Base-by-base conservation (phyloP, 441 rosid genomes). In the Gossypium lobatum region DNA sequence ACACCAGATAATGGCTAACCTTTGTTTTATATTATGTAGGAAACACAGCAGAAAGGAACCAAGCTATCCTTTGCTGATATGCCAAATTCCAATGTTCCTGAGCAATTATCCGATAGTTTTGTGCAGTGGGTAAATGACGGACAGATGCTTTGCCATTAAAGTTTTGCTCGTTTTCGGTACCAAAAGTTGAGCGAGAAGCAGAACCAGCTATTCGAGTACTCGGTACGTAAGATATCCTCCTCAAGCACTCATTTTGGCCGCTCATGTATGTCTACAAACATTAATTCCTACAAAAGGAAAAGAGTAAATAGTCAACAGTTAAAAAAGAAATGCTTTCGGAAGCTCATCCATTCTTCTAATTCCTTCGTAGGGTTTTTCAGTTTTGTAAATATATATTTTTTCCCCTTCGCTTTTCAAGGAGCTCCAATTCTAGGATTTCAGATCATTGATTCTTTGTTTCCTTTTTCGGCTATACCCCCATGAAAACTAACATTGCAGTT, bases 81-180 rank as follows among this genome's bases (percentile, higher is more conserved):
- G 26, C 85, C 80, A 69, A 61, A 48, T 63, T 70, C 80, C 50
- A 26, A 76, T 50, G 87, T 72, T 28, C 81, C 70, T 1, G 90
- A 88, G 76, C 60, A 92, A 20, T 91, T 80, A 78, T 65, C 99
- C 6, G 97, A 91, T 75, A 84, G 90, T 85, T 93, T 96, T 76
- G 91, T 83, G 71, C 82, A 82, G 6, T 96, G 99, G 99, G 97
- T 96, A 74, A 86, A 77, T 77, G 54, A 57, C 1, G 98, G 98
- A 73, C 95, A 89, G 81, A 82, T 93, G 14, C 82, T 95, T 69
- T 87, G 97, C 91, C 89, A 88, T 63, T 92, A 84, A 88, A 84
- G 53, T 45, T 45, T 25, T 18, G 45, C 52, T 74, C 1, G 34
- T 10, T n/a, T 0, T 67, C 7, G 70, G 60, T 3, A 55, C 17